Evolutionary conservation across 2,329 filamentous ascomycete genomes (phyloP), one percentile per base, ranked within the genome.

Genomic region (Talaromyces sp.): DNA sequence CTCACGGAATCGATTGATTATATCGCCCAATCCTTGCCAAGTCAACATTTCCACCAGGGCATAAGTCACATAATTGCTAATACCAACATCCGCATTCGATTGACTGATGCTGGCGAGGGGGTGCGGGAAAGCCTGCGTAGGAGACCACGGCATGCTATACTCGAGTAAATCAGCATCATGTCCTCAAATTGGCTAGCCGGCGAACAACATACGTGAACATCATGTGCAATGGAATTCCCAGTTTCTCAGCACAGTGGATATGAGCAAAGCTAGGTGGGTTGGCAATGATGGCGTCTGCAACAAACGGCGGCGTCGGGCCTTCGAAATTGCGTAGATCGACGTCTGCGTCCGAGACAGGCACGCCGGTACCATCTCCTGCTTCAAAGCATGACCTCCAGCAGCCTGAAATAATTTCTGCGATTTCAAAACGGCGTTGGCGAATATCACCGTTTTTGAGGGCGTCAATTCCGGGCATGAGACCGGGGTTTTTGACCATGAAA

Each of bases 401-500:
- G 0, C 92, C 92, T 27, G 89, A 79, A n/a, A 96, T 78, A 64
- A 95, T 93, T 63, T 91, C 84, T 62, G 87, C 85, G 64, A 96
- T 92, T 17, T 89, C 90, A 64, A 84, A 86, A 32, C 91, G 83
- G 32, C 91, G 82, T 73, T 88, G 89, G 49, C 84, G 87, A 56
- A 96, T 85, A 70, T 95, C 91, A 8, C 91, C 91, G 65, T 84
- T 89, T 63, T 86, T 87, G 55, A 96, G 75, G 0, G 89, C 87
- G 55, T 93, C 88, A 62, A 93, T 85, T 0, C 89, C 89, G 1
- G 92, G 92, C 88, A 96, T 91, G 33, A 96, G 79, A 0, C 91
- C 90, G 0, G 92, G 91, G 67, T 95, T 90, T 74, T 93, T 93
- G 53, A 95, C 91, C 91, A 96, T 96, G 69, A 93, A 96, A 3